phyloP scores from a whole-genome alignment of 2,329 filamentous ascomycete species.

The Aureobasidium sp. region DNA sequence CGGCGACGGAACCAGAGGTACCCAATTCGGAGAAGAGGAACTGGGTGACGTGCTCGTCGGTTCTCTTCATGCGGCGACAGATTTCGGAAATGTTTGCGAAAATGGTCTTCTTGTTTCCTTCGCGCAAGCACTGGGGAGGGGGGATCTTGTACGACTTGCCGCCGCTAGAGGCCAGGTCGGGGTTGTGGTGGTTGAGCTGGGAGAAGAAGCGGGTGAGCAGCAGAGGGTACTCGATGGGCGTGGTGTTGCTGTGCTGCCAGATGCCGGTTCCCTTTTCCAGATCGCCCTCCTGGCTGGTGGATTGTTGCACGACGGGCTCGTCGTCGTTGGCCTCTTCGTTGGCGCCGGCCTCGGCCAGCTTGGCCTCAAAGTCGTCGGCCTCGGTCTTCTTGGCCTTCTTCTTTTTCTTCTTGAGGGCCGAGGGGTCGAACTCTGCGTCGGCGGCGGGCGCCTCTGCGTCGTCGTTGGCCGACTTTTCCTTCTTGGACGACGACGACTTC shows the following conservation, averaged over 20 bases:
- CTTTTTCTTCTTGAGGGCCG: slow-evolving; percentile 77
- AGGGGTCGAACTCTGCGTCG: slow-evolving; percentile 55
- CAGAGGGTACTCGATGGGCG: slow-evolving; percentile 72
- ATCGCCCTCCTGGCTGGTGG: slow-evolving; percentile 55
- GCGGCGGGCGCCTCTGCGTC: slow-evolving; percentile 40
- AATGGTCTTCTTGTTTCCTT: slow-evolving; percentile 99
- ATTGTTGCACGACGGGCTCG: slow-evolving; percentile 16
- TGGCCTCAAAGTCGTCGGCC: slow-evolving; percentile 57
- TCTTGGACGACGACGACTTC: slow-evolving; percentile 45
- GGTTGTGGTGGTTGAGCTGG: slow-evolving; percentile 90
- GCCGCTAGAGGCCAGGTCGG: slow-evolving; percentile 67
- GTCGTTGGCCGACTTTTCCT: slow-evolving; percentile 31
- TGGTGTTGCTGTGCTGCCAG: slow-evolving; percentile 73
- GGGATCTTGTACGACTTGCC: slow-evolving; percentile 99
- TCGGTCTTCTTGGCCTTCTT: slow-evolving; percentile 57
- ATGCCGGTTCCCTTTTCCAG: slow-evolving; percentile 82
- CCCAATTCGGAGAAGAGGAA: slow-evolving; percentile 98
- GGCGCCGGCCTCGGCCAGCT: slow-evolving; percentile 53
- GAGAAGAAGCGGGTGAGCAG: slow-evolving; percentile 90
- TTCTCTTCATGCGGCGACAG: slow-evolving; percentile 98
- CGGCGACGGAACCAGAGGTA: slow-evolving; percentile 92
- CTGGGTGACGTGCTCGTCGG: slow-evolving; percentile 83
- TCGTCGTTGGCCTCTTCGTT: slow-evolving; percentile 42
- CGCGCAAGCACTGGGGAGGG: slow-evolving; percentile 93
- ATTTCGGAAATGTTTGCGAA: slow-evolving; percentile 99